Percentiles rank a stretch among this genome's conserved stretches.
Conservation (phyloP, 2,329 filamentous ascomycete species). For the Penicillium sp. region DNA sequence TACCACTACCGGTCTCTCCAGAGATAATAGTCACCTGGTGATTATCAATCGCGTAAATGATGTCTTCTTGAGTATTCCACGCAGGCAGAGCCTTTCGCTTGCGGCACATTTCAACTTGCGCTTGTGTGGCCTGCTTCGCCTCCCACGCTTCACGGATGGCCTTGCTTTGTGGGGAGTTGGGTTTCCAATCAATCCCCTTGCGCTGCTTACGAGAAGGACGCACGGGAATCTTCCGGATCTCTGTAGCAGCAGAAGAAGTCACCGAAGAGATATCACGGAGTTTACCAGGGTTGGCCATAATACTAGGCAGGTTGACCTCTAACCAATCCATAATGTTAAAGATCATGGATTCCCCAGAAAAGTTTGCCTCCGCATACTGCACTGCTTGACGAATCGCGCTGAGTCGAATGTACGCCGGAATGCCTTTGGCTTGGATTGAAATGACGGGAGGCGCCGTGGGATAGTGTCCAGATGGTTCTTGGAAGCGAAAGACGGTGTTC, state of each 20-base stretch:
- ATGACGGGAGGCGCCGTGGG: conserved; percentile 70
- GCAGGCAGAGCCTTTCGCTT: conserved; percentile 77
- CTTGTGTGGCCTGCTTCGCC: conserved; percentile 63
- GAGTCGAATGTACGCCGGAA: conserved; percentile 91
- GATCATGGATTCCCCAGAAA: conserved; percentile 85
- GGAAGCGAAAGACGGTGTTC: conserved; percentile 63
- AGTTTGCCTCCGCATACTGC: conserved; percentile 67
- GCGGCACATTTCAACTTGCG: conserved; percentile 73
- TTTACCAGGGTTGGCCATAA: conserved; percentile 81
- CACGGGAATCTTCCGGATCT: conserved; percentile 28
- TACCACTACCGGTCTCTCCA: conserved; percentile 94
- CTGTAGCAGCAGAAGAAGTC: conserved; percentile 53
- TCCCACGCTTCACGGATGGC: conserved; percentile 67
- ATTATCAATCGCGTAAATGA: conserved; percentile 72
- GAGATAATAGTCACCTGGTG: conserved; percentile 95
- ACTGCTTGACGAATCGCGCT: conserved; percentile 81
- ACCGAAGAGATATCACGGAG: conserved; percentile 82
- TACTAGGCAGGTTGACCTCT: conserved; percentile 77
- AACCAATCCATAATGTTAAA: conserved; percentile 91
- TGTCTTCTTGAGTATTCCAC: conserved; percentile 77
- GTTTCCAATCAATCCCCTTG: conserved; percentile 65
- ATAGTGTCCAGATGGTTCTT: conserved; percentile 69
- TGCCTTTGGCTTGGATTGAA: conserved; percentile 64
- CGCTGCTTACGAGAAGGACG: conserved; percentile 48
- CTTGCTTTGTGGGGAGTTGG: conserved; percentile 60